Evolutionary conservation across 1,284 basidiomycete genomes (phyloP), one percentile per base, ranked within the genome.

Genomic region (Phylloporus sp.): DNA sequence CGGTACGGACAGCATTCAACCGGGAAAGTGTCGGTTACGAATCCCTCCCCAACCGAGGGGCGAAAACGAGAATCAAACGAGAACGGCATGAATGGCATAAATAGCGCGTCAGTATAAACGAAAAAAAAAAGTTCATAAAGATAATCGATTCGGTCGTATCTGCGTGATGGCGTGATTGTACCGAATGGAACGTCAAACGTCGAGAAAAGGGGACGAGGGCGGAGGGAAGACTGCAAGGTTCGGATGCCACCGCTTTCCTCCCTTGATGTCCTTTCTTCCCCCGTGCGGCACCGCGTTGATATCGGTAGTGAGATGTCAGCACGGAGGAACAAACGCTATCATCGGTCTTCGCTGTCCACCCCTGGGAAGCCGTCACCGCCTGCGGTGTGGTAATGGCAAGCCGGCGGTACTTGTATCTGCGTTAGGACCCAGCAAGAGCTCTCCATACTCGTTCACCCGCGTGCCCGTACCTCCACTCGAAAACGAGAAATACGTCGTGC

Each of bases 391-490:
- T 70, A 63, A 60, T 24, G 64, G 57, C 44, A 61, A 65, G 46
- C 62, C 51, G 10, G 59, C 55, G 28, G 66, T 24, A 37, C 60
- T 54, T 44, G 37, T 59, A 34, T 15, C 56, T 8, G 53, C 49
- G 28, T 56, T 32, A 11, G 31, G 22, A 26, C 56, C 56, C 7
- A 57, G 49, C 28, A 68, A 32, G n/a, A 77, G 64, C 56, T 77
- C 74, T 4, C 74, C 74, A 3, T 68, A 71, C 53, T 77, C 74
- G 53, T 66, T 77, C 55, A 72, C 76, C 40, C 39, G 62, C 64
- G 60, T 26, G 10, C 60, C 61, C 51, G 61, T 70, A 11, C 59
- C 64, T 10, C 70, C 67, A 29, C 74, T 76, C 54, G 74, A 72
- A 34, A 69, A 64, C 34, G 74, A 77, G 22, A 68, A 51, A 32